phyloP scores from a whole-genome alignment of 2,329 filamentous ascomycete species.

The Hymenoscyphus infarciens region DNA sequence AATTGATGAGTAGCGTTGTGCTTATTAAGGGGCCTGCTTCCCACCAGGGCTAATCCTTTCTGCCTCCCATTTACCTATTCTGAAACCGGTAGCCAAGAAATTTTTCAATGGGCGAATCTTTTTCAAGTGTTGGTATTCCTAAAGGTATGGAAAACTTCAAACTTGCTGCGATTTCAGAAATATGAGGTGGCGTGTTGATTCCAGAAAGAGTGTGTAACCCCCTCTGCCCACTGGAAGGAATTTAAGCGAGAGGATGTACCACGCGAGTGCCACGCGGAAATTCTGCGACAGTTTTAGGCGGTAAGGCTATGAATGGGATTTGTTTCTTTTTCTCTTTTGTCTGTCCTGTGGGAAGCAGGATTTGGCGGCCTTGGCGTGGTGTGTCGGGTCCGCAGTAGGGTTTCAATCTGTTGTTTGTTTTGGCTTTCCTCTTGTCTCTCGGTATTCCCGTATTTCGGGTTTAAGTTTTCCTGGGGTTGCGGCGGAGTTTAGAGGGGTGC shows the following conservation, averaged over 20 bases:
- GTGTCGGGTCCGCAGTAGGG: background rate
- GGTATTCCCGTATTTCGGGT: background rate
- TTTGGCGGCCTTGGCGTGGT: background rate
- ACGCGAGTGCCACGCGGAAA: background rate
- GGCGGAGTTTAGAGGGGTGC: background rate
- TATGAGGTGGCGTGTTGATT: background rate
- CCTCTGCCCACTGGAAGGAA: background rate
- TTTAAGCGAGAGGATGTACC: background rate
- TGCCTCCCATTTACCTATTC: background rate
- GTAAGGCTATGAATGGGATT: conserved; percentile 7
- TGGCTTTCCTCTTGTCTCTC: background rate
- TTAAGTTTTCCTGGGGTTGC: background rate
- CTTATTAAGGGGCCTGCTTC: background rate
- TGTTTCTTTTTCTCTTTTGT: background rate
- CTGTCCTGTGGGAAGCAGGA: background rate
- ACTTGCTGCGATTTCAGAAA: background rate
- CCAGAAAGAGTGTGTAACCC: background rate
- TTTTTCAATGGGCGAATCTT: background rate
- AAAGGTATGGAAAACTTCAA: background rate
- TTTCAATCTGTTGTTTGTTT: background rate
- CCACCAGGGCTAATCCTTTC: background rate
- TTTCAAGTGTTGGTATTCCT: background rate
- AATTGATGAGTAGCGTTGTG: background rate
- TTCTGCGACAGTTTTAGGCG: conserved; percentile 8
- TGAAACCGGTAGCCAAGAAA: background rate